Evolutionary conservation across 306 rosid species (phyloP).

Genomic region (Prunus persica): DNA sequence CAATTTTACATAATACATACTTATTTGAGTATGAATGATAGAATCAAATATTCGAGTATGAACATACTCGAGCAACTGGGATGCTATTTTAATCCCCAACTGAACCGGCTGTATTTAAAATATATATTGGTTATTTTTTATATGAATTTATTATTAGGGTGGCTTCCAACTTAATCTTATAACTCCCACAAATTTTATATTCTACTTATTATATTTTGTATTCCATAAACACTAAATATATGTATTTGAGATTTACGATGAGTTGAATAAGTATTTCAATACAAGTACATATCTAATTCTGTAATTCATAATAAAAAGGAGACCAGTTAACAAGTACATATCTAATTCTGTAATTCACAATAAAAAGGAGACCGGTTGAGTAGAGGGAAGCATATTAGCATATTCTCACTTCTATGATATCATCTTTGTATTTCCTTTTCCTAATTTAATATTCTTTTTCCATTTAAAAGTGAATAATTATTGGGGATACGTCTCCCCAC

Average conservation of each 20-base stretch:
- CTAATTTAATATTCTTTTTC: conserved; percentile 17
- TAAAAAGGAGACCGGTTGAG: background rate
- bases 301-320: background rate
- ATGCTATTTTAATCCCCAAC: no score
- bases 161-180: no score
- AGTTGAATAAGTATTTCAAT: background rate
- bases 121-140: no score
- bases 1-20: no score
- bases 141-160: no score
- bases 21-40: no score
- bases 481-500: background rate
- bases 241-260: background rate
- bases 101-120: no score
- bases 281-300: background rate
- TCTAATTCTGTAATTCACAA: background rate
- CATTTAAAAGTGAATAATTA: conserved; percentile 26
- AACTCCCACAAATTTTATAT: no score
- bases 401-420: conserved; percentile 41
- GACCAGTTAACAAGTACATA: background rate
- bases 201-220: no score
- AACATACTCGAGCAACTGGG: no score
- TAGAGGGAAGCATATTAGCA: conserved; percentile 29
- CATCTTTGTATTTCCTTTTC: conserved; percentile 14
- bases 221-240: background rate
- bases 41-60: no score